Evolutionary conservation across 2,329 filamentous ascomycete species (phyloP).

Genomic region (Botryotinia calthae): DNA sequence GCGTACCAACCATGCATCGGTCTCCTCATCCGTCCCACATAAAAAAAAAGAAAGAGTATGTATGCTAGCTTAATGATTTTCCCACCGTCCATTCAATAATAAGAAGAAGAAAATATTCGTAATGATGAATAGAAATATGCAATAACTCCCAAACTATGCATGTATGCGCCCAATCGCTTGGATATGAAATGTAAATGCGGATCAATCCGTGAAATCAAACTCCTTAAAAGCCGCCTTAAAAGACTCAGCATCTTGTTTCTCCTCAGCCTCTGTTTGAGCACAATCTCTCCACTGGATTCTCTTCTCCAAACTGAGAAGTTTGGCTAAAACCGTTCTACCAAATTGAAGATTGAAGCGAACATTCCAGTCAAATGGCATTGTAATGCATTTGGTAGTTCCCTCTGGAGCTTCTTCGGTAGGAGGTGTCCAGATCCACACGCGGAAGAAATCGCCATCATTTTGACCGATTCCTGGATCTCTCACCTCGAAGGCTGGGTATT

Average conservation of each 20-base stretch:
- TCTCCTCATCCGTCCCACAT: too few relatives aligned
- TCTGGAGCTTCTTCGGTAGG: conserved; percentile 45
- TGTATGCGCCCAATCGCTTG: neutral
- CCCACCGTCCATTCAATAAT: too few relatives aligned
- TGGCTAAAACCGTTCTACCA: conserved; percentile 81
- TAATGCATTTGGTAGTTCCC: conserved; percentile 60
- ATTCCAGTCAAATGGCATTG: conserved; percentile 69
- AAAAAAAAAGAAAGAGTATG: neutral
- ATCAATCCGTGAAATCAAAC: conserved; percentile 67
- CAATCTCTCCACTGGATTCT: conserved; percentile 85
- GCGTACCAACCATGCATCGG: neutral
- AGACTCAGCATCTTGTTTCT: conserved; percentile 70
- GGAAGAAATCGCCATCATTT: conserved; percentile 68
- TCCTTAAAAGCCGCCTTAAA: conserved; percentile 81
- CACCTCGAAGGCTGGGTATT: conserved; percentile 51
- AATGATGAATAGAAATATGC: neutral
- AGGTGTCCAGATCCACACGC: conserved; percentile 73
- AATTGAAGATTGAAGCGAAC: conserved; percentile 89
- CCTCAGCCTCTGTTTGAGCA: conserved; percentile 72
- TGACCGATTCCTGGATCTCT: conserved; percentile 51
- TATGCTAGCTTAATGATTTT: neutral
- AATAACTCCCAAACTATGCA: neutral
- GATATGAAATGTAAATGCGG: neutral
- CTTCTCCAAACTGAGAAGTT: conserved; percentile 75
- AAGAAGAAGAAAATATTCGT: neutral